Conservation (phyloP, 2,329 filamentous ascomycete genomes). For the Nigrograna mackinnonii region DNA sequence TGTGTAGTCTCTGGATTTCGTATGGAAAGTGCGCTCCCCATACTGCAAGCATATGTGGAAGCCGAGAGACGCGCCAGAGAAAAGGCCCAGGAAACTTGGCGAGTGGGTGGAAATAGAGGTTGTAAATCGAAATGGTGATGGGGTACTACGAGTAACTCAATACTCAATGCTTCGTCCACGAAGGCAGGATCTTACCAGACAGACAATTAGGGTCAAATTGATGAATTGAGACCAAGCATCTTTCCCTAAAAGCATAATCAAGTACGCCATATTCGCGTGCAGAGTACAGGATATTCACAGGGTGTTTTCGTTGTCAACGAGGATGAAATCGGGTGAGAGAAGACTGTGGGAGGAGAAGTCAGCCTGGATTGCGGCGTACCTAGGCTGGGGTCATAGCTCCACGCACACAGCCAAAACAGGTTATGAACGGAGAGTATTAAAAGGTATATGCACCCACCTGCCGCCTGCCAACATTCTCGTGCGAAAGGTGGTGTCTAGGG, state of each 20-base stretch:
- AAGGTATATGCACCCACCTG: neutral
- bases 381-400: neutral
- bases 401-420: neutral
- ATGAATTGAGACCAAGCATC: neutral
- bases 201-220: neutral
- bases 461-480: neutral
- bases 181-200: neutral
- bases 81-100: constrained; percentile 23
- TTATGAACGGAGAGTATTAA: neutral
- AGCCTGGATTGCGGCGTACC: neutral
- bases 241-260: neutral
- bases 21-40: constrained; percentile 11
- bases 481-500: neutral
- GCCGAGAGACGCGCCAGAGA: constrained; percentile 10
- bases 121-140: constrained; percentile 7
- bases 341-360: neutral
- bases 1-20: constrained; percentile 9
- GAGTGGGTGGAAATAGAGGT: constrained; percentile 21
- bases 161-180: neutral
- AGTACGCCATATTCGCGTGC: constrained; percentile 1
- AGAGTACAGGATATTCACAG: neutral
- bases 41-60: constrained; percentile 14
- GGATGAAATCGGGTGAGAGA: neutral
- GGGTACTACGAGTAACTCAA: constrained; percentile 1
- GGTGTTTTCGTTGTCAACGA: neutral